Percentiles rank a stretch among this genome's conserved stretches.
Evolutionary conservation across 768 basidiomycete genomes (phyloP).

Genomic region (Ephemerocybe angulata): DNA sequence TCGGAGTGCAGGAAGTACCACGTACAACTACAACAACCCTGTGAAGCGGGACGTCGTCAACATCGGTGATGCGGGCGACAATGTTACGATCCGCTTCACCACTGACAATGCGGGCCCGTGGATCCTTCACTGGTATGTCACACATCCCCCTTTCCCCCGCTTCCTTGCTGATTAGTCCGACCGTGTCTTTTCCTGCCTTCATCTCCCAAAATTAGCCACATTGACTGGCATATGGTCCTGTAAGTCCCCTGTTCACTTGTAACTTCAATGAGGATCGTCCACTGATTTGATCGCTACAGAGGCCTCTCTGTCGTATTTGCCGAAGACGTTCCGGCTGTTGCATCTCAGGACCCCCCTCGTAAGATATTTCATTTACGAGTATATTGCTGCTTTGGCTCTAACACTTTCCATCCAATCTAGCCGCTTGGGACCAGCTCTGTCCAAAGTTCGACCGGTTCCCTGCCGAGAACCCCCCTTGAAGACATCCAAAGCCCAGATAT

Average conservation of each 20-base stretch:
- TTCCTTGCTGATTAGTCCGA: not conserved
- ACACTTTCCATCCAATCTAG: not conserved
- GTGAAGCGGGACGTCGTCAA: conserved; percentile 50
- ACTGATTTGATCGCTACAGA: not conserved
- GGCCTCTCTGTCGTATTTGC: conserved; percentile 16
- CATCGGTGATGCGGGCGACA: conserved; percentile 36
- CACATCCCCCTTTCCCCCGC: not conserved
- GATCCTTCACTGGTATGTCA: conserved; percentile 40
- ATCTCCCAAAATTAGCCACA: conserved; percentile 26
- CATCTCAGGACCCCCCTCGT: not conserved
- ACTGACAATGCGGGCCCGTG: conserved; percentile 69
- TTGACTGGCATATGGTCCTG: conserved; percentile 35
- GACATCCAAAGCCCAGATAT: too few relatives aligned
- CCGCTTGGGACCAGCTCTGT: conserved; percentile 5
- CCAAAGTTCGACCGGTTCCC: conserved; percentile 2
- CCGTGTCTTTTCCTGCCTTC: not conserved
- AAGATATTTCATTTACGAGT: not conserved
- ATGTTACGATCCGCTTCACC: conserved; percentile 54
- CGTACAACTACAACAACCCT: conserved; percentile 46
- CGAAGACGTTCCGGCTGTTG: conserved; percentile 11
- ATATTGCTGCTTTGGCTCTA: not conserved
- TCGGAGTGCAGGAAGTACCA: conserved; percentile 30
- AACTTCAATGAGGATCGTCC: not conserved
- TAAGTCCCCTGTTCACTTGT: conserved; percentile 11
- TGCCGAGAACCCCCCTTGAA: not conserved